Evolutionary conservation across 805 yeast species (phyloP).

Genomic region (Helenozyma rhizophorensis): DNA sequence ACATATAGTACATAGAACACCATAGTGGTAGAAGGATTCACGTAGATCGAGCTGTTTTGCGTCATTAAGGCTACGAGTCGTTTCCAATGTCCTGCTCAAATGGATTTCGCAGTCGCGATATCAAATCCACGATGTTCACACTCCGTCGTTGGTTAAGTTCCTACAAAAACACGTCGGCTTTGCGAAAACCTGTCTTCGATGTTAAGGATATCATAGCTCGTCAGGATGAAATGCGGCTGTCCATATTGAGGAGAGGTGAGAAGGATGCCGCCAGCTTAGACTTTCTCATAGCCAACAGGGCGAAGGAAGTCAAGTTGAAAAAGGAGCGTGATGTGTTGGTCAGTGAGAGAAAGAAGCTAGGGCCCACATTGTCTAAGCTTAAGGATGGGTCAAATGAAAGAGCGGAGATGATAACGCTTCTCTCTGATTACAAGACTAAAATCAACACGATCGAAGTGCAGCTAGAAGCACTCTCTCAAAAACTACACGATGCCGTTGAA

Average conservation of each 20-base stretch:
- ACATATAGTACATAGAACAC: too few species aligned
- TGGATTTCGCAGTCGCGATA: too few species aligned
- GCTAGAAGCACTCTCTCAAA: slow-evolving; percentile 26
- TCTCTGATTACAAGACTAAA: slow-evolving; percentile 21
- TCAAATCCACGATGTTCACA: background rate
- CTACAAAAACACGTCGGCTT: slow-evolving; percentile 14
- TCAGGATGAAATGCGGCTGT: slow-evolving; percentile 19
- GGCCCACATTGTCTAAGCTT: slow-evolving; percentile 23
- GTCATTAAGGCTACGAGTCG: too few species aligned
- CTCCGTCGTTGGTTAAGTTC: slow-evolving; percentile 11
- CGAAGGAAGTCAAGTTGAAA: slow-evolving; percentile 19
- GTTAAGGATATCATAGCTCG: slow-evolving; percentile 10
- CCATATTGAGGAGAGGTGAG: slow-evolving; percentile 26
- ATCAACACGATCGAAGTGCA: slow-evolving; percentile 25
- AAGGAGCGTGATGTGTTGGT: slow-evolving; percentile 23
- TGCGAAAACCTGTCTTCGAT: slow-evolving; percentile 13
- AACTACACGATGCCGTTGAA: slow-evolving; percentile 39
- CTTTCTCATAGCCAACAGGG: slow-evolving; percentile 23
- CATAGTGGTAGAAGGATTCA: too few species aligned
- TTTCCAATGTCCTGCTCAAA: too few species aligned
- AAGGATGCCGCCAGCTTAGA: slow-evolving; percentile 18
- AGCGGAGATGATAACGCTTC: slow-evolving; percentile 11
- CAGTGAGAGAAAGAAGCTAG: slow-evolving; percentile 23
- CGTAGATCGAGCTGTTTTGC: too few species aligned
- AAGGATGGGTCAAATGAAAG: slow-evolving; percentile 9